Conservation (phyloP, 768 basidiomycete genomes). For the Kondoa malvinella region DNA sequence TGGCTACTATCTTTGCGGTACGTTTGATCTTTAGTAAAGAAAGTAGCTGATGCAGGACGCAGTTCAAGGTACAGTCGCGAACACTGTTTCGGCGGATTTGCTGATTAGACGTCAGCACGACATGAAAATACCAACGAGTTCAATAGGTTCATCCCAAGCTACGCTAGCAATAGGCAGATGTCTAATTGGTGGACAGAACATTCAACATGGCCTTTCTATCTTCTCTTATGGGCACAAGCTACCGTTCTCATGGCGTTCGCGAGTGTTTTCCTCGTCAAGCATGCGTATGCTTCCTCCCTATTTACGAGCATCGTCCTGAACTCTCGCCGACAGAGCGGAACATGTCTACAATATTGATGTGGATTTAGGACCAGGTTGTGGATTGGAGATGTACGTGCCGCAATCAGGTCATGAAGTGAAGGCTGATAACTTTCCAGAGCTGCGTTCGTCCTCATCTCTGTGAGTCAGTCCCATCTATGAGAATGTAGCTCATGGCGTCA, state of each 20-base stretch:
- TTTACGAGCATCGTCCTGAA: neutral
- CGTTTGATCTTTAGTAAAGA: neutral
- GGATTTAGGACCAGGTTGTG: neutral
- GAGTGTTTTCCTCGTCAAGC: neutral
- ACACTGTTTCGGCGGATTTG: too few species aligned
- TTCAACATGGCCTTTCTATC: neutral
- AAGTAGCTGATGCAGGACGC: neutral
- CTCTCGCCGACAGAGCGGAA: neutral
- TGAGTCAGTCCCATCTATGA: neutral
- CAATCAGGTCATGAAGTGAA: neutral
- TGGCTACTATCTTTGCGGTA: neutral
- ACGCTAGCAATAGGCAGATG: neutral
- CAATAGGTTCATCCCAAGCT: too few species aligned
- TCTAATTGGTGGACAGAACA: neutral
- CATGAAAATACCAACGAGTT: too few species aligned
- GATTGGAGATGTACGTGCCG: neutral
- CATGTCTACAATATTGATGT: neutral
- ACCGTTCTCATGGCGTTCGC: neutral
- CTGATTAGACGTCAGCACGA: too few species aligned
- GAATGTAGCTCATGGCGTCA: neutral
- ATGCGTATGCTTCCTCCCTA: neutral
- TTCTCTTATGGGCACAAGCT: neutral
- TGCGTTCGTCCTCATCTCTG: neutral
- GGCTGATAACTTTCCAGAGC: neutral
- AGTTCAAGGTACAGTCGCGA: neutral